Conservation (phyloP, 306 rosid species). For the Quercus engelmannii region DNA sequence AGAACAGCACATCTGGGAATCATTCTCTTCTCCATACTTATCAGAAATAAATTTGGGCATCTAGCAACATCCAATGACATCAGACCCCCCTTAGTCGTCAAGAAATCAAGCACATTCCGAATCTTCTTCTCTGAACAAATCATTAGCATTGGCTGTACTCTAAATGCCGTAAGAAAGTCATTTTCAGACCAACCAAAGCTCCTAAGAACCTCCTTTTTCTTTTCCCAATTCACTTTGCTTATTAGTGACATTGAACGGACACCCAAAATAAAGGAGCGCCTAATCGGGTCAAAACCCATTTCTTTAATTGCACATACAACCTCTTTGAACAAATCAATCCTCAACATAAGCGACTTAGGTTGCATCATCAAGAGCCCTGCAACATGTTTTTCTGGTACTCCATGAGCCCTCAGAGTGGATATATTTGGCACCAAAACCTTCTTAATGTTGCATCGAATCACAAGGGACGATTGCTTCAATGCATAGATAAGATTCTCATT, state of each 20-base stretch:
- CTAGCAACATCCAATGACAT: background rate
- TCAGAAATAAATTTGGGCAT: background rate
- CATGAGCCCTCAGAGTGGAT: background rate
- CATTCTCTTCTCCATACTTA: background rate
- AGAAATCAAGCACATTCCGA: background rate
- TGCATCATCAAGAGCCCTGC: background rate
- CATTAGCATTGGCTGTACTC: background rate
- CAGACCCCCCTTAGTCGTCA: background rate
- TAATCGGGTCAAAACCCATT: background rate
- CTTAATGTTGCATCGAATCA: background rate
- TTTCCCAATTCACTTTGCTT: background rate
- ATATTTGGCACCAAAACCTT: background rate
- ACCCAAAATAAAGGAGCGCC: background rate
- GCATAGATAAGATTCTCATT: background rate
- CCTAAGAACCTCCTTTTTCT: background rate
- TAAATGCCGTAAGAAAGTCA: background rate
- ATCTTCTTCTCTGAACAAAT: background rate
- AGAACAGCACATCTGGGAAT: slow-evolving; percentile 1
- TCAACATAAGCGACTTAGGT: background rate
- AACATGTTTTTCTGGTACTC: background rate
- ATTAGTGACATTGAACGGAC: background rate
- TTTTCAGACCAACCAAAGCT: background rate
- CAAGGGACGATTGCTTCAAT: background rate
- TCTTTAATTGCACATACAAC: background rate
- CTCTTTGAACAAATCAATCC: background rate